These are phyloP conservation scores for Trichoderma sp. DNA, from an alignment of 2,329 filamentous ascomycete genomes.

Conservation along the genomic window DNA sequence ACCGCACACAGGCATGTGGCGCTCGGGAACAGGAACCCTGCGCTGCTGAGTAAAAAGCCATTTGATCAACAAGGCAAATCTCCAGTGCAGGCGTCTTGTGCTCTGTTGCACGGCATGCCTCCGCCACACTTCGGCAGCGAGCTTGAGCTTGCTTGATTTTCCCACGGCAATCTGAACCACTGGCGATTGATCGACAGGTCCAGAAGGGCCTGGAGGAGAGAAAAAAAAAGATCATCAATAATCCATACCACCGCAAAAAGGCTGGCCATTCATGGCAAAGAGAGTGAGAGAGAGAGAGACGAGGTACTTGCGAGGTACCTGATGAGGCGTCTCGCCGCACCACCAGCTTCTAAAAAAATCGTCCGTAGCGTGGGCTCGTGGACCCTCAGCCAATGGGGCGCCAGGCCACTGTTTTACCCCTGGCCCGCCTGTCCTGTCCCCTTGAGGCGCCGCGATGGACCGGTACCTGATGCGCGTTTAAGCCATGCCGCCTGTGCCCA, in stretches of 20 bases:
- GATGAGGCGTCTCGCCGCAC: constrained; percentile 12
- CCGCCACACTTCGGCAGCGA: constrained; percentile 13
- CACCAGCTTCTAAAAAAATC: constrained; percentile 22
- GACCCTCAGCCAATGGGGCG: background rate
- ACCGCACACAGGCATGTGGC: background rate
- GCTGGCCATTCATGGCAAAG: background rate
- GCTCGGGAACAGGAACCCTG: background rate
- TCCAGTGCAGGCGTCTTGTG: constrained; percentile 2
- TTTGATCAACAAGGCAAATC: background rate
- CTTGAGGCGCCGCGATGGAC: background rate
- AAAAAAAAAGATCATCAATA: background rate
- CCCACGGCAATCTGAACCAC: constrained; percentile 14
- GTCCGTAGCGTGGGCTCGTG: constrained; percentile 20
- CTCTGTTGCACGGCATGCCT: constrained; percentile 18
- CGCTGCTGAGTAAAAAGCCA: background rate
- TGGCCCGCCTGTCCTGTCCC: constrained; percentile 8
- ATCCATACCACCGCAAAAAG: background rate
- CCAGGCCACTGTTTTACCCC: constrained; percentile 16
- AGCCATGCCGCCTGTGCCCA: background rate
- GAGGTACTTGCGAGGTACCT: constrained; percentile 5
- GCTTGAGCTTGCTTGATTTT: background rate
- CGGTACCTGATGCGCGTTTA: constrained; percentile 14
- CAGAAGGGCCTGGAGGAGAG: background rate
- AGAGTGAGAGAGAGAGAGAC: background rate
- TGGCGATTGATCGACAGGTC: constrained; percentile 3